Base-by-base conservation (phyloP, 139 green algal species). In the Micractinium sp. region DNA sequence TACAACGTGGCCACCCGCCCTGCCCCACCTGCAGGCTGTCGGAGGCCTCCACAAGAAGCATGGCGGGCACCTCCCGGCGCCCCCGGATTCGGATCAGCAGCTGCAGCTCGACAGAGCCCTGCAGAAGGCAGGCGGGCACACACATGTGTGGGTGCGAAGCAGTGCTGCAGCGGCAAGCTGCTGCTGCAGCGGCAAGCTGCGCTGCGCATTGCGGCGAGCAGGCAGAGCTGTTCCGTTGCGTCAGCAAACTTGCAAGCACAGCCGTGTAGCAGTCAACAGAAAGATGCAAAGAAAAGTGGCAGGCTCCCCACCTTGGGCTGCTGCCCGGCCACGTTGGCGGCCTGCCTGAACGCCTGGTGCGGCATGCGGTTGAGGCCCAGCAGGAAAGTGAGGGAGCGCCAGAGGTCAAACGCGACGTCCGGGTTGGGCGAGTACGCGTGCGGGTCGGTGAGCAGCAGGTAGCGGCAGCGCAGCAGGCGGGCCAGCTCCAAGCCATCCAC, bases 361-460 rank as follows among this genome's bases (percentile, higher is more conserved):
- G 16, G 20, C 15, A 56, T 61, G 36, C 23, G n/a, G 3, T 75
- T n/a, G 23, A 22, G 29, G 16, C 81, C n/a, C 56, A 85, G 53
- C 53, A 85, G 56, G n/a, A 85, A 75, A 4, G 15, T 73, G n/a
- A 85, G 81, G 19, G 56, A 41, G 16, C 81, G 53, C 81, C 81
- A 85, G 16, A 85, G 53, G 0, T 73, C 81, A 25, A 75, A 85
- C 0, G 81, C 47, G n/a, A 74, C n/a, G 81, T 25, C 41, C 0
- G 81, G 81, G 81, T 47, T 33, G 81, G 56, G 53, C 3, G 53
- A 20, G 81, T 22, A 73, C 31, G 53, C 81, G n/a, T 53, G 25
- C 0, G 53, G 31, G 16, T n/a, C 20, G 5, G 27, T n/a, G n/a
- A n/a, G 38, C 5, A 31, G 25, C n/a, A 16, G 29, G 33, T 53